phyloP scores from a whole-genome alignment of 495 filamentous ascomycete genomes.

The Extremus antarcticus region DNA sequence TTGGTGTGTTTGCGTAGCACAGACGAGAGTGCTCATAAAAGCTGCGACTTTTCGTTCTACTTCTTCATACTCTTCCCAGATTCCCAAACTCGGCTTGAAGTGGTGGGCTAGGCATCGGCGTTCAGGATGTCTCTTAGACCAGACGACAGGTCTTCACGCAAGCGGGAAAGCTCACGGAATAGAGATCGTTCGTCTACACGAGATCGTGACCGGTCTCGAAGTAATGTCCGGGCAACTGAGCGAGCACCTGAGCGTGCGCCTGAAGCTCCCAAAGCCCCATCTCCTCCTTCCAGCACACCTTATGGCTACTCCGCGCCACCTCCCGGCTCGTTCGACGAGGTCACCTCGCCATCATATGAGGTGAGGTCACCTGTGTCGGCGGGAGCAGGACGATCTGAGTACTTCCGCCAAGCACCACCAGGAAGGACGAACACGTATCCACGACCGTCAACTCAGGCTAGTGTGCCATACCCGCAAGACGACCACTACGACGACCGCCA shows the following conservation, averaged over 20 bases:
- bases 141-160: not conserved
- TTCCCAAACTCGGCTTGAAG: not conserved
- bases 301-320: not conserved
- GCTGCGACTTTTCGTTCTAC: not conserved
- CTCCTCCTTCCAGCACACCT: not conserved
- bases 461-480: not conserved
- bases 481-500: constrained; percentile 24
- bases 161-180: not conserved
- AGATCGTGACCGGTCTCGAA: not conserved
- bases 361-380: not conserved
- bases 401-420: not conserved
- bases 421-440: not conserved
- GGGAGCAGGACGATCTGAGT: not conserved
- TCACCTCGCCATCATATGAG: not conserved
- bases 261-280: not conserved
- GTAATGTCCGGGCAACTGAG: not conserved
- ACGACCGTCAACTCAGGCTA: not conserved
- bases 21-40: not conserved
- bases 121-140: not conserved
- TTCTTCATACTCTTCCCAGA: not conserved
- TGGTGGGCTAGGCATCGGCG: not conserved
- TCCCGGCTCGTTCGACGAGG: not conserved
- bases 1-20: not conserved
- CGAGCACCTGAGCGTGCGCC: too few relatives aligned
- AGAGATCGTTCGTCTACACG: not conserved